A percentile compares a stretch with the other conserved stretches of the same genome.
phyloP scores from a whole-genome alignment of 2,329 filamentous ascomycete genomes.

The Pochonia chlamydosporia region DNA sequence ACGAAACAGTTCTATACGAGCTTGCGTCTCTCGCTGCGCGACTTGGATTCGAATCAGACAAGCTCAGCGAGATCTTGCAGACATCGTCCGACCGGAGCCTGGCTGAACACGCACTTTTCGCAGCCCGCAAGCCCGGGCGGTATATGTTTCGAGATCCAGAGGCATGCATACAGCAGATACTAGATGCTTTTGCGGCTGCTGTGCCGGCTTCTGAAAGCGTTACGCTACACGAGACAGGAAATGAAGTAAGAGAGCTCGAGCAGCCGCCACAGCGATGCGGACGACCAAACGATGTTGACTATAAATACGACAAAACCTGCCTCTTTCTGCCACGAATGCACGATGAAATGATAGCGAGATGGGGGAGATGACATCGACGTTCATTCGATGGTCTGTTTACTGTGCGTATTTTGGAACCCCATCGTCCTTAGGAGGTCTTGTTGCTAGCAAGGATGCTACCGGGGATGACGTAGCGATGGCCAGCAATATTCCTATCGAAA shows the following conservation, averaged over 20 bases:
- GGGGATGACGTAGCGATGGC: background rate
- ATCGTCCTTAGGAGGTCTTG: background rate
- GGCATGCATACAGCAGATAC: background rate
- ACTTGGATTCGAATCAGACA: conserved; percentile 1
- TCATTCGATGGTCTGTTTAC: conserved; percentile 2
- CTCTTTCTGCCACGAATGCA: conserved; percentile 3
- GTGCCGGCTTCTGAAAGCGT: background rate
- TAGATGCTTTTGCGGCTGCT: background rate
- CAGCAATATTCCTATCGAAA: background rate
- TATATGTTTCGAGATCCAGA: background rate
- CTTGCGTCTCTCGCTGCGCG: background rate
- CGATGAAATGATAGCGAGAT: background rate
- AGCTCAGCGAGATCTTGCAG: background rate
- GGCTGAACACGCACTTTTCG: background rate
- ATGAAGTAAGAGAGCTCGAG: background rate
- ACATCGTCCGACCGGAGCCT: background rate
- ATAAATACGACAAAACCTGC: background rate
- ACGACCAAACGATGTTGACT: background rate
- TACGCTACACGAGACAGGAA: background rate
- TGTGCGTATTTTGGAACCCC: conserved; percentile 3
- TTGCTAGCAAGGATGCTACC: background rate
- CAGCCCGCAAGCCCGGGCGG: background rate
- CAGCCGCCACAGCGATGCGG: background rate
- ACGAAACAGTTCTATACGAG: background rate
- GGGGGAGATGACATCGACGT: conserved; percentile 2